Evolutionary conservation across 1,284 basidiomycete genomes (phyloP), one percentile per base, ranked within the genome.

Genomic region (Ganoderma lingzhi): DNA sequence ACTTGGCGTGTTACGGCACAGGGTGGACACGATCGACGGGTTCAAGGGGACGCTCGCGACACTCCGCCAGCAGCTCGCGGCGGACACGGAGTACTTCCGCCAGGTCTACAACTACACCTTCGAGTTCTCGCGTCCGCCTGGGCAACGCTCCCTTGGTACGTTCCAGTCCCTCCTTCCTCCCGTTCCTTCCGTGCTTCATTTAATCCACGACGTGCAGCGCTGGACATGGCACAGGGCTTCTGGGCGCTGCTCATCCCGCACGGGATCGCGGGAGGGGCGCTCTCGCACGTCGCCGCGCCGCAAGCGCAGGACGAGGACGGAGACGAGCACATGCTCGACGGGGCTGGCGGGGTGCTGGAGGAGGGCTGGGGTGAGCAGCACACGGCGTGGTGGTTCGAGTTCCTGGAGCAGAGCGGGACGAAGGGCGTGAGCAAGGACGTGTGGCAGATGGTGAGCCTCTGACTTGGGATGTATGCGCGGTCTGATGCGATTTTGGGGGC

Each of bases 371-470:
- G 87, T 61, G 79, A 84, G 42, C 83, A 87, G 67, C 90, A 96
- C 77, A 90, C 90, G 23, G 82, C 90, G 17, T 87, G 90, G 85
- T 99, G 97, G 97, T 90, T 95, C 76, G 91, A 93, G 48, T 99
- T 93, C 79, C 80, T 97, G 74, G 84, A 82, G 53, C 84, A 88
- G 76, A 90, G 88, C 75, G 91, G 90, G 12, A 86, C 86, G 12
- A 95, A 94, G 79, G 96, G 96, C 4, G 87, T 99, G 45, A 96
- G 93, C 81, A 96, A 95, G 82, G 97, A 99, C 83, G 96, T 96
- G 2, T 99, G 97, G 97, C 84, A 86, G 64, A 93, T 97, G 88
- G 95, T 96, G 71, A 66, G 84, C 81, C 44, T 64, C 55, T 6
- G 45, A 61, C 39, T 30, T 63, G 64, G 58, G 6, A 44, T 32